These are phyloP conservation scores for Colletotrichum acutatum DNA, from an alignment of 2,329 filamentous ascomycete species.

Conservation along the genomic window DNA sequence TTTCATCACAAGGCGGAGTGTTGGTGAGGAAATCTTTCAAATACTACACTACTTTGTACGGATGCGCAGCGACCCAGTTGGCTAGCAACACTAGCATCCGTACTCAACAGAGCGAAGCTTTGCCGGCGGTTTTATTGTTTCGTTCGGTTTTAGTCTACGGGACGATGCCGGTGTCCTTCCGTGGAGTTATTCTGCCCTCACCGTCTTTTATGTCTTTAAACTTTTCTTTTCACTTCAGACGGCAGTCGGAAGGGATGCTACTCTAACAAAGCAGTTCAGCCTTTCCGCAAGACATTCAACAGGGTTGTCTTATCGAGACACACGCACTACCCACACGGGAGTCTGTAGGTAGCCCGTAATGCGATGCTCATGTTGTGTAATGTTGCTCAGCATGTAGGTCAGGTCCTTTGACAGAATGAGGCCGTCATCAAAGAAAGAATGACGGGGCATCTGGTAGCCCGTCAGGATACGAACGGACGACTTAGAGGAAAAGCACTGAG, in stretches of 20 bases:
- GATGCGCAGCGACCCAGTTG: background rate
- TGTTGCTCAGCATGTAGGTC: background rate
- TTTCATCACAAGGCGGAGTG: background rate
- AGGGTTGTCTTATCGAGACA: background rate
- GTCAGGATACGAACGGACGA: background rate
- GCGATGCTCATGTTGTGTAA: background rate
- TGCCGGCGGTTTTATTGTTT: background rate
- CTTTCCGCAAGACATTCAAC: background rate
- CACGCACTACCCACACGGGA: background rate
- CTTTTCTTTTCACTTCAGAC: slow-evolving; percentile 5
- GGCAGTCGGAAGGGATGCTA: slow-evolving; percentile 2
- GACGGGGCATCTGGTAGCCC: background rate
- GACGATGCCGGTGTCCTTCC: background rate
- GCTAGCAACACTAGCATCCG: background rate
- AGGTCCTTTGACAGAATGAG: slow-evolving; percentile 9
- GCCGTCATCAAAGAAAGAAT: background rate
- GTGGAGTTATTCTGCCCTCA: slow-evolving; percentile 1
- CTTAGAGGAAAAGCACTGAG: background rate
- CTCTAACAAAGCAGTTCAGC: background rate
- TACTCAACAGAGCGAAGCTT: slow-evolving; percentile 17
- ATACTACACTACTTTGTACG: background rate
- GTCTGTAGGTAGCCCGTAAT: background rate
- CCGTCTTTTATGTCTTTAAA: slow-evolving; percentile 26
- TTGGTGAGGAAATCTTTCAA: background rate
- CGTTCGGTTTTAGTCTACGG: background rate